Conservation (phyloP, 1,139 yeast species). For the Debaryomycetaceae sp. region DNA sequence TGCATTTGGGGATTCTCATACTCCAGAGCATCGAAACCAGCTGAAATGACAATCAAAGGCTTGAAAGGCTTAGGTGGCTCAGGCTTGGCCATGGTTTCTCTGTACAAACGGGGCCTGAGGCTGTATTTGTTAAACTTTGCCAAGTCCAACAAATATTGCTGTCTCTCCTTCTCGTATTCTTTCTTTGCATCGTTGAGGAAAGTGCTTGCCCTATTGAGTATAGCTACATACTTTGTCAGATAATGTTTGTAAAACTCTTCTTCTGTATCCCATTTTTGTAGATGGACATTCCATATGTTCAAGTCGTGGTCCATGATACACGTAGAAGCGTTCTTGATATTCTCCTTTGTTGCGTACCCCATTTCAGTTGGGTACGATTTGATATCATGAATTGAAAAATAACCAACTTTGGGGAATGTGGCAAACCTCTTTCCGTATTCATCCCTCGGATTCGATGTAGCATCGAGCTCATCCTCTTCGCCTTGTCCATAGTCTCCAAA, state of each 20-base stretch:
- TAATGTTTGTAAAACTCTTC: constrained; percentile 67
- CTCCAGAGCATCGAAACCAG: constrained; percentile 90
- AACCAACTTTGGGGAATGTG: constrained; percentile 66
- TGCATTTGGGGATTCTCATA: constrained; percentile 82
- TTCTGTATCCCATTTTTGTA: constrained; percentile 61
- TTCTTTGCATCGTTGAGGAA: constrained; percentile 53
- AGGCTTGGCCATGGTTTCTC: constrained; percentile 24
- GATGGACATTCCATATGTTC: constrained; percentile 82
- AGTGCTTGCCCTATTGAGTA: constrained; percentile 67
- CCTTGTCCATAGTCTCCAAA: constrained; percentile 48
- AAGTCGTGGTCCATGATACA: constrained; percentile 79
- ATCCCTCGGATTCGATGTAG: constrained; percentile 35
- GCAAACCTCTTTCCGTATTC: constrained; percentile 55
- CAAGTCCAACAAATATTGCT: constrained; percentile 25
- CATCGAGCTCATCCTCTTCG: constrained; percentile 35
- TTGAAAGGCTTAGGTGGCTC: constrained; percentile 53
- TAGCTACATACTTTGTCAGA: constrained; percentile 55
- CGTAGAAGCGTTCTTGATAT: constrained; percentile 73
- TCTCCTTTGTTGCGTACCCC: constrained; percentile 71
- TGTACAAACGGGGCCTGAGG: constrained; percentile 27
- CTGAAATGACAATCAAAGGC: constrained; percentile 70
- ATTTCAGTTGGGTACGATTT: constrained; percentile 83
- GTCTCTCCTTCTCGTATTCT: constrained; percentile 39
- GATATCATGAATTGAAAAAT: constrained; percentile 81
- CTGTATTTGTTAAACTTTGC: constrained; percentile 27